phyloP scores from a whole-genome alignment of 371 early-diverging fungal genomes.

The Mortierella sp. region DNA sequence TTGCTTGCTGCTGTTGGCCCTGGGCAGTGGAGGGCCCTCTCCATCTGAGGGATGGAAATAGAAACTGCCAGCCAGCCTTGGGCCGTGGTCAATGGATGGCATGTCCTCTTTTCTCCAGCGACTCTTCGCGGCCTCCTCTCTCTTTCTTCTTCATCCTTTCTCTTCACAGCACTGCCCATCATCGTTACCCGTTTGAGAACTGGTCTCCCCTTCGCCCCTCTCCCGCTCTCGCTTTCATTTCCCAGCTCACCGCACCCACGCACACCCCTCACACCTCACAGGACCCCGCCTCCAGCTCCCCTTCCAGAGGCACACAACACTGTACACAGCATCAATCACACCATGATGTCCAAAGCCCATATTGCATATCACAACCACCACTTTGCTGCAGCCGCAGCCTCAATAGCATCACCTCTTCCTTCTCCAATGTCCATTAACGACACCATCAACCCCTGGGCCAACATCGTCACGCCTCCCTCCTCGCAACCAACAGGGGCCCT shows the following conservation, averaged over 20 bases:
- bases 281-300: not conserved
- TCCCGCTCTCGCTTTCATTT: not conserved
- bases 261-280: not conserved
- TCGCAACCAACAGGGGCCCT: constrained; percentile 13
- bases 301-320: constrained; percentile 3
- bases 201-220: constrained; percentile 7
- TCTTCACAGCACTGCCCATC: constrained; percentile 4
- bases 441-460: constrained; percentile 50
- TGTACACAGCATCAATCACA: constrained; percentile 20
- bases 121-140: constrained; percentile 7
- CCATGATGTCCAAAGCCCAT: constrained; percentile 50
- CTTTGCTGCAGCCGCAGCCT: constrained; percentile 51
- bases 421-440: constrained; percentile 51
- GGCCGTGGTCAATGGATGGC: not conserved
- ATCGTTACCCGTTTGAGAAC: constrained; percentile 12
- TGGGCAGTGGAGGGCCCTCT: not conserved
- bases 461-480: constrained; percentile 20
- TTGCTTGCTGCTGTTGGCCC: not conserved
- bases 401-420: constrained; percentile 52
- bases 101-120: constrained; percentile 3
- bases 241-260: constrained; percentile 1
- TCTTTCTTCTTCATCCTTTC: constrained; percentile 2
- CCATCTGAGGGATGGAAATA: not conserved
- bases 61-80: constrained; percentile 2
- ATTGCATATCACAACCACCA: constrained; percentile 38